Conservation (phyloP, 306 rosid genomes). For the Gleditsia sinensis region DNA sequence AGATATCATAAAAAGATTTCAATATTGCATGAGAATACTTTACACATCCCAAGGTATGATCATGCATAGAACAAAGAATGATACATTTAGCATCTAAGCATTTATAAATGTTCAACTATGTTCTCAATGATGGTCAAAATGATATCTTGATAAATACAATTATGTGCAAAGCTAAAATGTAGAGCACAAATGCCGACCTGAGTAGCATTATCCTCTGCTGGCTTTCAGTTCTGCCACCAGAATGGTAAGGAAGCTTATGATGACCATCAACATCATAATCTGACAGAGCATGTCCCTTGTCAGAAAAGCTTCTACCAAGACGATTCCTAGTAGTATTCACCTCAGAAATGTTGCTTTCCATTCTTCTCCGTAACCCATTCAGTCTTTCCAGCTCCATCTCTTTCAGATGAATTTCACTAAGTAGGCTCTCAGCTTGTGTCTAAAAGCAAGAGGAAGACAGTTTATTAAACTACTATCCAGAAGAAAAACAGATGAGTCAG, state of each 20-base stretch:
- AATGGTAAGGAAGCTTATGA: conserved; percentile 62
- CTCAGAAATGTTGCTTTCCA: conserved; percentile 50
- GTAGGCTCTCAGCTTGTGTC: conserved; percentile 94
- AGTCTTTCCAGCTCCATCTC: conserved; percentile 85
- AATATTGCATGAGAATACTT: too few relatives aligned
- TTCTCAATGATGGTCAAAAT: conserved; percentile 42
- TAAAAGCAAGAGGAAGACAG: conserved; percentile 33
- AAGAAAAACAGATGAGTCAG: neutral
- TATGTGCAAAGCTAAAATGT: conserved; percentile 76
- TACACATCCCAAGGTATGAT: conserved; percentile 22
- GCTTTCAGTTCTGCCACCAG: conserved; percentile 67
- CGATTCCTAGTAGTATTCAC: conserved; percentile 63
- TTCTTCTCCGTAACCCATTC: conserved; percentile 62
- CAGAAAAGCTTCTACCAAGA: conserved; percentile 55
- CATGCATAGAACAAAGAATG: conserved; percentile 14
- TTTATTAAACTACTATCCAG: neutral
- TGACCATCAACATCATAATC: conserved; percentile 60
- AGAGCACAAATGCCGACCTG: conserved; percentile 86
- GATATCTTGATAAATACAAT: conserved; percentile 84
- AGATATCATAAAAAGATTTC: neutral
- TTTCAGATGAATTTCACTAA: conserved; percentile 70
- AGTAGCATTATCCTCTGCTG: conserved; percentile 86
- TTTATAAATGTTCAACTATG: neutral
- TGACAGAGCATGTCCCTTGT: conserved; percentile 52
- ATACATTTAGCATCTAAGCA: conserved; percentile 11